Conservation (phyloP, 2,329 filamentous ascomycete genomes). For the Diaporthe capsici region DNA sequence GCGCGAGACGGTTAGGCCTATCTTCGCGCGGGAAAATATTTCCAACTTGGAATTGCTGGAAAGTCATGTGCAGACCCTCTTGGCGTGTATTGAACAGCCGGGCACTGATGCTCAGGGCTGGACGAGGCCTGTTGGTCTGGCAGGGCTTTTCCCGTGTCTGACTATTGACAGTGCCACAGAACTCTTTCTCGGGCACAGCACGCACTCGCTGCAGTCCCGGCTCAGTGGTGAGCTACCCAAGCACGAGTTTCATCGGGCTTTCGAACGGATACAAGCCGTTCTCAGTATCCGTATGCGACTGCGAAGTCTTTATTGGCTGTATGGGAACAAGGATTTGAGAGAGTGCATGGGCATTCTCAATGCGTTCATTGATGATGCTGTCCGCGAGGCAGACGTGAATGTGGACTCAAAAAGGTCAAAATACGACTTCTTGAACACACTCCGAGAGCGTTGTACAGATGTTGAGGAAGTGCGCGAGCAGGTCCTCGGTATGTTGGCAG, state of each 20-base stretch:
- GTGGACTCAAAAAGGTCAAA: neutral
- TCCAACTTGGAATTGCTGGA: neutral
- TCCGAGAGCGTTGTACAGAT: neutral
- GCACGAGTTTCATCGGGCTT: conserved; percentile 7
- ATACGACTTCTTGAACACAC: conserved; percentile 5
- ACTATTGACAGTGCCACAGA: conserved; percentile 69
- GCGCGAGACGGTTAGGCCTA: neutral
- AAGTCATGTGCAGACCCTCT: neutral
- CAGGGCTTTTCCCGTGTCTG: conserved; percentile 64
- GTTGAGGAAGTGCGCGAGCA: neutral
- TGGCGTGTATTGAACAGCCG: conserved; percentile 29
- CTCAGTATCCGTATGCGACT: conserved; percentile 28
- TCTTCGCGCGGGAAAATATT: neutral
- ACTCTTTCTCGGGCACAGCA: conserved; percentile 68
- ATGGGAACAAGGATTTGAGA: neutral
- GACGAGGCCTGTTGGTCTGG: conserved; percentile 25
- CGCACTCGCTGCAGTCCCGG: conserved; percentile 23
- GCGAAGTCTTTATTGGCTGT: conserved; percentile 27
- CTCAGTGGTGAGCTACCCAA: neutral
- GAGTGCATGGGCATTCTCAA: conserved; percentile 4
- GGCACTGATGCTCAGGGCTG: neutral
- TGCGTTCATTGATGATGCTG: neutral
- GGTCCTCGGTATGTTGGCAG: neutral
- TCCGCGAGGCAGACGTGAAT: neutral
- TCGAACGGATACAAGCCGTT: conserved; percentile 8